Conservation (phyloP, 2,329 filamentous ascomycete genomes). For the Dissoconium aciculare region DNA sequence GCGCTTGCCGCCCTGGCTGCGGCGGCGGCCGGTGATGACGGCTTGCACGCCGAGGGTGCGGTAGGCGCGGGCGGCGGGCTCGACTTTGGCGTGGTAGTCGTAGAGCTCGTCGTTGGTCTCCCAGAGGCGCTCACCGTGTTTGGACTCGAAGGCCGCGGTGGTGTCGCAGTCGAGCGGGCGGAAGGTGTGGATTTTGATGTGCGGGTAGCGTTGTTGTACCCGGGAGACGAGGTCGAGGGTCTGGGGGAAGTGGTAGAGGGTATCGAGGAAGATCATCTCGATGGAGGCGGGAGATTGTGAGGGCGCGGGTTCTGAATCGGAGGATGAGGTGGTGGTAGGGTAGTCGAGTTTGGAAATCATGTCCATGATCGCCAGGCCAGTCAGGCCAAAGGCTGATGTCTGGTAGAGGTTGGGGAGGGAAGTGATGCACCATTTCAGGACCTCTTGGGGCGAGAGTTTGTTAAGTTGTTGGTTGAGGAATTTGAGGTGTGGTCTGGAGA, state of each 20-base stretch:
- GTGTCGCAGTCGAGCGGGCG: conserved; percentile 65
- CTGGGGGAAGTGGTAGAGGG: conserved; percentile 38
- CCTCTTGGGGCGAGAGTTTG: conserved; percentile 73
- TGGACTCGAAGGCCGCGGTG: conserved; percentile 60
- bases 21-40: conserved; percentile 78
- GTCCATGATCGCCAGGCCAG: conserved; percentile 39
- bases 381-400: conserved; percentile 38
- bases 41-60: conserved; percentile 74
- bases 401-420: conserved; percentile 72
- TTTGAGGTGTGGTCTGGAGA: conserved; percentile 75
- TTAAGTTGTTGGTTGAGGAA: conserved; percentile 85
- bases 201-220: conserved; percentile 61
- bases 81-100: conserved; percentile 95
- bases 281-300: too few relatives aligned
- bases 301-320: too few relatives aligned
- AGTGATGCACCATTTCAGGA: conserved; percentile 81
- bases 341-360: conserved; percentile 60
- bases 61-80: conserved; percentile 86
- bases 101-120: conserved; percentile 77
- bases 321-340: conserved; percentile 44
- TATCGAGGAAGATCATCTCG: conserved; percentile 41
- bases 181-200: conserved; percentile 73
- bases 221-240: conserved; percentile 43
- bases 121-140: conserved; percentile 73
- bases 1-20: conserved; percentile 84